A percentile compares a stretch with the other conserved stretches of the same genome.
Conservation (phyloP, 1,284 basidiomycete genomes). For the Mycena citricolor region DNA sequence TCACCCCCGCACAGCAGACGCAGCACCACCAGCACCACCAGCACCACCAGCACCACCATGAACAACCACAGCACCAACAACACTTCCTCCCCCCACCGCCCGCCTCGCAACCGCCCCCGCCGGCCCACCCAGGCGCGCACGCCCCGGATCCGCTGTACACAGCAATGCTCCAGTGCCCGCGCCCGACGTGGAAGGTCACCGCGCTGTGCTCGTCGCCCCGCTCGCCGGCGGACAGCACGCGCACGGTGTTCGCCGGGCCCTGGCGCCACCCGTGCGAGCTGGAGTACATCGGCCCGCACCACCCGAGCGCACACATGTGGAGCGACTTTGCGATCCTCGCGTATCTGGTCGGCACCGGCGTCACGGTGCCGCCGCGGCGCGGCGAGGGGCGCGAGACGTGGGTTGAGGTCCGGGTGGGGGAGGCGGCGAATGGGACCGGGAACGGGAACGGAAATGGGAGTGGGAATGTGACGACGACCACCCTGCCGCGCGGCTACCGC, state of each 20-base stretch:
- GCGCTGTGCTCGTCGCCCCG: constrained; percentile 20
- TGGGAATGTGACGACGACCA: too few species aligned
- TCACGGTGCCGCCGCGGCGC: constrained; percentile 34
- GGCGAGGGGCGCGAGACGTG: constrained; percentile 26
- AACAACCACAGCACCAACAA: too few species aligned
- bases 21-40: too few species aligned
- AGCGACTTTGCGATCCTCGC: constrained; percentile 30
- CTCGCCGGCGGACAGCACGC: constrained; percentile 9
- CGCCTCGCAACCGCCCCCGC: too few species aligned
- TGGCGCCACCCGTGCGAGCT: constrained; percentile 40
- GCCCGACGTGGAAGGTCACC: constrained; percentile 12
- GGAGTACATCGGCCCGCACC: constrained; percentile 32
- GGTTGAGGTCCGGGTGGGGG: constrained; percentile 23
- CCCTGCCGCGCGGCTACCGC: constrained; percentile 39
- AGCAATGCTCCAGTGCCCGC: constrained; percentile 11
- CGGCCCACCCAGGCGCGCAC: too few species aligned
- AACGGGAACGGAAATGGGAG: too few species aligned
- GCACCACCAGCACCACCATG: too few species aligned
- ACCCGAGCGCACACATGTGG: constrained; percentile 30
- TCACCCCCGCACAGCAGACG: too few species aligned
- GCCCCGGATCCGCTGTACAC: constrained; percentile 12
- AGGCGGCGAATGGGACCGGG: too few species aligned
- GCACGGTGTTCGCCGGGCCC: too few species aligned
- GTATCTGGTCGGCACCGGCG: constrained; percentile 35
- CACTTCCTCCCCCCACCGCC: too few species aligned